Evolutionary conservation across 331 rosid genomes (phyloP), one percentile per base, ranked within the genome.

Genomic region (Rhamnella rubrinervis): DNA sequence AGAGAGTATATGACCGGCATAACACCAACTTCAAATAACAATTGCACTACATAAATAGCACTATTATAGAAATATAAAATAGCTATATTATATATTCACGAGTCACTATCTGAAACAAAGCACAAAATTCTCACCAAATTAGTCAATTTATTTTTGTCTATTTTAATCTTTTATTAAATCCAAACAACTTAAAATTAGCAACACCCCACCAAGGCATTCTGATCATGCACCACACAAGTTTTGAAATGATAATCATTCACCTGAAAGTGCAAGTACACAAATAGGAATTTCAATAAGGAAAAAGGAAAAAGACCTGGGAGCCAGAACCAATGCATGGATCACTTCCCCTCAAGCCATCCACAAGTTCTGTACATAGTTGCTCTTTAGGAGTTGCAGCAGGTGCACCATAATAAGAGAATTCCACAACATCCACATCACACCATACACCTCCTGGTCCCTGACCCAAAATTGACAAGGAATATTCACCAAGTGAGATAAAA

Each of bases 401-500:
- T 60, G 97, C 95, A 40, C 97, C 99, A 75, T 72, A 89, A 79
- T 95, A 95, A 37, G 97, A 87, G 88, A 95, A 95, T 78, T 95
- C 99, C 71, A 95, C 96, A 71, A 95, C 97, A 82, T 95, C 99
- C 71, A 95, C 97, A 62, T 95, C 97, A 79, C 99, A 95, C 99
- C 99, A 95, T 61, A 95, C 97, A 66, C 99, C 99, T 77, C 99
- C 99, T 25, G 99, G 99, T 57, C 99, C 99, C 99, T 95, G 80
- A 68, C 85, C 78, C 75, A 70, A 67, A 71, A 70, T 79, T 76
- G 62, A 71, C 52, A 71, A 61, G 59, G 28, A 61, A 62, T 71
- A 56, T 55, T 56, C 26, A 65, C 69, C 59, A 68, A 58, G 77
- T 40, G 38, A 77, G 71, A 51, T 56, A 20, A 52, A 41, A 64